phyloP scores from a whole-genome alignment of 2,329 filamentous ascomycete species.

The Davidsoniella neocaledoniae region DNA sequence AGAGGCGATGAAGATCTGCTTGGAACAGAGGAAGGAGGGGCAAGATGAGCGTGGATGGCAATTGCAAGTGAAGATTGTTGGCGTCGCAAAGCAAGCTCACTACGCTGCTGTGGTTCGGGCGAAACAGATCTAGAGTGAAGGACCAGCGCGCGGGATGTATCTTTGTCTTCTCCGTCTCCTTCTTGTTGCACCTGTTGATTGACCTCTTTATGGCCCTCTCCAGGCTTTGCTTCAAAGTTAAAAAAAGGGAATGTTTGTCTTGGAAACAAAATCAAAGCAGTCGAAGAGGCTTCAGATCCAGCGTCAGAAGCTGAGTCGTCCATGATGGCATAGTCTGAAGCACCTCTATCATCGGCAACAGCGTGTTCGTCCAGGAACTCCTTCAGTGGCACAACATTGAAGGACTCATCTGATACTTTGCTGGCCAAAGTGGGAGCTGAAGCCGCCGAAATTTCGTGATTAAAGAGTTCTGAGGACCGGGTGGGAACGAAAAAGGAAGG shows the following conservation, averaged over 20 bases:
- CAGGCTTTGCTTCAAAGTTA: too few relatives aligned
- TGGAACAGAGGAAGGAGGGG: not conserved
- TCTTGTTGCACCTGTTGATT: not conserved
- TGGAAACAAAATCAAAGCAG: slow-evolving; percentile 10
- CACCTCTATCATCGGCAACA: not conserved
- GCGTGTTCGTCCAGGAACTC: not conserved
- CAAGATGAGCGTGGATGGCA: too few relatives aligned
- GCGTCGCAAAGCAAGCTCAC: too few relatives aligned
- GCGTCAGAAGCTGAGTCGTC: slow-evolving; percentile 10
- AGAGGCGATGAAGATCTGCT: not conserved
- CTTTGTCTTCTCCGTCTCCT: not conserved
- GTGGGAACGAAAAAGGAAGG: not conserved
- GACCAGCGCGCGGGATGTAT: not conserved
- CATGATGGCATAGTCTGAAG: slow-evolving; percentile 6
- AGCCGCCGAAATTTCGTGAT: not conserved
- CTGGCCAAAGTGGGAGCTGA: too few relatives aligned
- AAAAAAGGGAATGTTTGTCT: not conserved
- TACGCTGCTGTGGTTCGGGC: not conserved
- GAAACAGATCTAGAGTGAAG: not conserved
- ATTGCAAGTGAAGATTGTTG: too few relatives aligned
- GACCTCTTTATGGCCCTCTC: not conserved
- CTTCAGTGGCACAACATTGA: slow-evolving; percentile 7
- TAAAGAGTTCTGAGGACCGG: not conserved
- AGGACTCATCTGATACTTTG: not conserved
- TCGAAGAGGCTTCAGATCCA: slow-evolving; percentile 6